Base-by-base conservation (phyloP, 192 early-diverging fungal species). In the Phycomyces nitens region DNA sequence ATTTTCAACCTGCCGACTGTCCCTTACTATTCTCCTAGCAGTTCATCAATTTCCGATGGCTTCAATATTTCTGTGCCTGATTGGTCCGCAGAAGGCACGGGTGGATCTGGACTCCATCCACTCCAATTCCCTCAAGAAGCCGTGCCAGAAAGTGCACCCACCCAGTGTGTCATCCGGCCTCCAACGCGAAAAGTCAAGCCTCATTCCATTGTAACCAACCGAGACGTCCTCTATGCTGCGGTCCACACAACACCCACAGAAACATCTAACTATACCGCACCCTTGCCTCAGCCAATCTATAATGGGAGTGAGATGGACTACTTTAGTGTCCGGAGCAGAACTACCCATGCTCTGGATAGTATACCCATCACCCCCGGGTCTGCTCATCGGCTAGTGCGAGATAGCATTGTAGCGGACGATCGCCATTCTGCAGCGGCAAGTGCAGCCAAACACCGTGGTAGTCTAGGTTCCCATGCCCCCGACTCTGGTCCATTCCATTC, bases 321-420 rank as follows among this genome's bases (percentile, higher is more conserved):
- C 20, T 53, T 53, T 53, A 53, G 18, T 53, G 10, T 53, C 1
- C 9, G 10, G 10, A 53, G 21, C 21, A 21, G 27, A 58, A 47
- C 44, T 2, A 18, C 44, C 12, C 44, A 47, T 47, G 18, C 44
- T 18, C 14, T 27, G 20, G 57, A 58, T 38, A 43, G 26, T 53
- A 49, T 60, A 5, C 43, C 65, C n/a, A 53, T 67, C 3, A 54
- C 58, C 20, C 47, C 65, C 1, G 65, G 65, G 2, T 67, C 65
- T 18, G 56, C 58, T 22, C 40, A 56, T 38, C 23, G 65, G 8
- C 23, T 67, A 18, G 58, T 67, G n/a, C 42, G 65, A 15, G 57
- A 67, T n/a, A 67, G 65, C 42, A 51, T 59, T 5, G 56, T 60
- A 24, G 58, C 39, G 6, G 57, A 58, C 0, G 54, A 67, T 60